Percentiles rank a stretch among this genome's conserved stretches.
Conservation (phyloP, 2,329 filamentous ascomycete genomes). For the Ophiostoma sp. region DNA sequence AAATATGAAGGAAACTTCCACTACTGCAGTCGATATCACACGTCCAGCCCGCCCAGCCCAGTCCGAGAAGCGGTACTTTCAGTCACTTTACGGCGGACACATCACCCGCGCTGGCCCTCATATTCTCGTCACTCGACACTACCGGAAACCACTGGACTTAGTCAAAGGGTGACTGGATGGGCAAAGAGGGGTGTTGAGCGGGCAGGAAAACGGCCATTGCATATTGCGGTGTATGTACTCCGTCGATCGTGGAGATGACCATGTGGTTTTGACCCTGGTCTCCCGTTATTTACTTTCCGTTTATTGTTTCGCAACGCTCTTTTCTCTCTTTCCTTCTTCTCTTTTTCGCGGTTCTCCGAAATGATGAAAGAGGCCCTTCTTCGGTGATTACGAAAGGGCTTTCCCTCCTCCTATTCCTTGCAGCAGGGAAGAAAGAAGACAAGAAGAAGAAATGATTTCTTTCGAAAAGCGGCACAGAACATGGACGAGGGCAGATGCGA, state of each 20-base stretch:
- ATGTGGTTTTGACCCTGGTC: background rate
- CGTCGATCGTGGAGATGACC: background rate
- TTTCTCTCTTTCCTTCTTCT: background rate
- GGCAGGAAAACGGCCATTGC: conserved; percentile 6
- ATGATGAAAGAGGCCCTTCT: conserved; percentile 8
- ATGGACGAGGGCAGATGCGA: background rate
- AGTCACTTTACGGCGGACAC: background rate
- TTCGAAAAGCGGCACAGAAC: background rate
- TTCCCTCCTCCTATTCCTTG: background rate
- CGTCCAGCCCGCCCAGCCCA: background rate
- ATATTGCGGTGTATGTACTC: background rate
- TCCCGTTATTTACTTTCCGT: background rate
- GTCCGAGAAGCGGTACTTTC: background rate
- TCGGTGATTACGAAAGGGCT: background rate
- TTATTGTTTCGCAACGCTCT: conserved; percentile 1
- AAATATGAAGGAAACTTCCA: no score
- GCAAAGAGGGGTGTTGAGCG: background rate
- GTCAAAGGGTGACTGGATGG: no score
- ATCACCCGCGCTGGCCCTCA: background rate
- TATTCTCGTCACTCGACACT: background rate
- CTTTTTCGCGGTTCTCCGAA: background rate
- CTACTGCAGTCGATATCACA: conserved; percentile 17
- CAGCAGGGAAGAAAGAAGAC: background rate
- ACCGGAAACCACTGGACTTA: background rate
- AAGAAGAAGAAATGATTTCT: background rate